A percentile compares a stretch with the other conserved stretches of the same genome.
Conservation (phyloP, 148 eudicot genomes). For the Fagopyrum esculentum region DNA sequence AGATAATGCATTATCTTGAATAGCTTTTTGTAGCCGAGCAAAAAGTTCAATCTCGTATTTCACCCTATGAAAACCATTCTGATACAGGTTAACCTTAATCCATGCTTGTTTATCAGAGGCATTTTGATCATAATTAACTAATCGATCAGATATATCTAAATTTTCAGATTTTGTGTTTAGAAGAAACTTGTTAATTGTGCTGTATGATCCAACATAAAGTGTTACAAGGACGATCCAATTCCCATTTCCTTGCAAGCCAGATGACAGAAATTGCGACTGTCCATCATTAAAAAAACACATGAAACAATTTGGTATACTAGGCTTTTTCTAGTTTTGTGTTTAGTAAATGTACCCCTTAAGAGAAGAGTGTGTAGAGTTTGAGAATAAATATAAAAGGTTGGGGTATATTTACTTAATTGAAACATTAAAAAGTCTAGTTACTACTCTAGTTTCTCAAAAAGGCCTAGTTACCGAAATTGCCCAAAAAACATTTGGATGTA, state of each 20-base stretch:
- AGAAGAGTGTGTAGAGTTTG: no score
- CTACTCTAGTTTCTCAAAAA: no score
- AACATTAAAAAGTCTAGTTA: no score
- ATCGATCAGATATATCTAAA: constrained; percentile 20
- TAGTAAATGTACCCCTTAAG: no score
- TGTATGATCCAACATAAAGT: constrained; percentile 18
- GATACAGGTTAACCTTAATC: constrained; percentile 29
- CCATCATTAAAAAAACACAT: not conserved
- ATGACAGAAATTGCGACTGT: constrained; percentile 29
- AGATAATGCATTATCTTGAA: constrained; percentile 20
- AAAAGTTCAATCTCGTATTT: constrained; percentile 29
- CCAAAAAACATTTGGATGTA: not conserved
- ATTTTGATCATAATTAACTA: constrained; percentile 11
- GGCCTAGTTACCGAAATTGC: no score
- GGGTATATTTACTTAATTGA: no score
- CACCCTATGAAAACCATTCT: constrained; percentile 33
- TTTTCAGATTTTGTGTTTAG: constrained; percentile 20
- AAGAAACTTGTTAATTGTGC: constrained; percentile 17
- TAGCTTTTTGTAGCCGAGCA: constrained; percentile 18
- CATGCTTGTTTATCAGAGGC: constrained; percentile 17
- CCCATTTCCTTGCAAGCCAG: constrained; percentile 18
- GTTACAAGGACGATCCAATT: constrained; percentile 29
- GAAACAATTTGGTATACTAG: no score
- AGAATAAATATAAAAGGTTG: no score
- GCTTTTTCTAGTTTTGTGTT: no score